Evolutionary conservation across 2,329 filamentous ascomycete species (phyloP).

Genomic region (Penicillium sp.): DNA sequence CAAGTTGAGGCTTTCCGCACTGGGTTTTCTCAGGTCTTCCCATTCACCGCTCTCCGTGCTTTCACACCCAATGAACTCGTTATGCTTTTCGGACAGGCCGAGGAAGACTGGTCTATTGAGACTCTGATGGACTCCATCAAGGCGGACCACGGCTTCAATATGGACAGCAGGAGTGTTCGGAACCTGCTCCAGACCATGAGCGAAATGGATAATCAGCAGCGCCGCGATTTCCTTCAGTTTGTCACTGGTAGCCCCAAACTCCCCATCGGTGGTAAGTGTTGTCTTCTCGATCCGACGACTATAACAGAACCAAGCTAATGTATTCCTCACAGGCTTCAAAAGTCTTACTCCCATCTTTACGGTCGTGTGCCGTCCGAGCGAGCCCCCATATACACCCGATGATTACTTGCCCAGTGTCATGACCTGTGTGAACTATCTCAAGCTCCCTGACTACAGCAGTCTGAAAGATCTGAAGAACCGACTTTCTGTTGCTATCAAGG

Average conservation of each 20-base stretch:
- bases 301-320: constrained; percentile 2
- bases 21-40: constrained; percentile 95
- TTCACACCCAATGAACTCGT: constrained; percentile 96
- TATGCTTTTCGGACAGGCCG: constrained; percentile 85
- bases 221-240: constrained; percentile 94
- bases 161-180: constrained; percentile 94
- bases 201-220: constrained; percentile 70
- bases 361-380: constrained; percentile 97
- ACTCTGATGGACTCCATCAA: constrained; percentile 98
- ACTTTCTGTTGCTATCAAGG: constrained; percentile 81
- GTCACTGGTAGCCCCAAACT: constrained; percentile 97
- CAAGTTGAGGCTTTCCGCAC: constrained; percentile 89
- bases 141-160: constrained; percentile 96
- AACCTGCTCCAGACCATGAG: constrained; percentile 96
- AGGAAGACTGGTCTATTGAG: constrained; percentile 97
- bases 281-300: background rate
- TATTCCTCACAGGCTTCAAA: constrained; percentile 73
- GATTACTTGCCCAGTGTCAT: constrained; percentile 99
- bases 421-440: constrained; percentile 99
- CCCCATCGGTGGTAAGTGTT: constrained; percentile 80
- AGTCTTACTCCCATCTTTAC: constrained; percentile 97
- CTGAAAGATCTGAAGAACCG: constrained; percentile 75
- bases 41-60: constrained; percentile 85
- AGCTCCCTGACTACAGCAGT: constrained; percentile 89
- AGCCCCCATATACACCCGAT: constrained; percentile 87